A percentile compares a stretch with the other conserved stretches of the same genome.
These are phyloP conservation scores for Echium plantagineum DNA, from an alignment of 257 asterid species.

Conservation along the genomic window DNA sequence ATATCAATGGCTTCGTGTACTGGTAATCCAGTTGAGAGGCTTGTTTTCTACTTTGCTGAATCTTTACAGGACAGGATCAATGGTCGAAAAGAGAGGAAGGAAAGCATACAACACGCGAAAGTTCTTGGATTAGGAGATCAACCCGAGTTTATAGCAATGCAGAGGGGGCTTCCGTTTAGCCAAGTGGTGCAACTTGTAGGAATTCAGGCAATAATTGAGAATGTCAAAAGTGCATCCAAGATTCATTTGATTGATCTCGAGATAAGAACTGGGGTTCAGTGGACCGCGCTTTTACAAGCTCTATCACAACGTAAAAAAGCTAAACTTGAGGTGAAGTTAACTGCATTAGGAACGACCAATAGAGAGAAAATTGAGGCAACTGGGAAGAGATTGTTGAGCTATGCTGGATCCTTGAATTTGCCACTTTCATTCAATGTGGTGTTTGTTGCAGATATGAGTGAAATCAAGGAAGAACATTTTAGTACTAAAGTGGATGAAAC, in stretches of 20 bases:
- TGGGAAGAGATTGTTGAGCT: constrained; percentile 33
- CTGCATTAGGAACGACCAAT: constrained; percentile 38
- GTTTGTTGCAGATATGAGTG: constrained; percentile 30
- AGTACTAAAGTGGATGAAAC: constrained; percentile 27
- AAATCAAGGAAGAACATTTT: constrained; percentile 21
- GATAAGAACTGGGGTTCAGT: constrained; percentile 57
- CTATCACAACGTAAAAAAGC: constrained; percentile 19
- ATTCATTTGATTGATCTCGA: constrained; percentile 60
- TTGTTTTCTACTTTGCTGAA: constrained; percentile 36
- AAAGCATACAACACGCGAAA: constrained; percentile 8
- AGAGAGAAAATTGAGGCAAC: constrained; percentile 29
- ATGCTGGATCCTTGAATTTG: constrained; percentile 38
- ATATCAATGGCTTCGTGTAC: constrained; percentile 25
- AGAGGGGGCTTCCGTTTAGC: constrained; percentile 40
- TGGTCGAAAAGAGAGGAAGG: constrained; percentile 19
- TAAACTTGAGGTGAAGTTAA: constrained; percentile 26
- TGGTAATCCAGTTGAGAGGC: constrained; percentile 49
- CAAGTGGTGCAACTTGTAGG: constrained; percentile 53
- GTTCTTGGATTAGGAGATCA: constrained; percentile 29
- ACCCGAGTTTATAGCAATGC: constrained; percentile 34
- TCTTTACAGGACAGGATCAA: constrained; percentile 38
- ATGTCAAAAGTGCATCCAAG: constrained; percentile 21
- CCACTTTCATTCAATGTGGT: constrained; percentile 32
- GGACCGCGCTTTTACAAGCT: constrained; percentile 63
- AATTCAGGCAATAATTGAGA: constrained; percentile 41